Conservation (phyloP, 208 protist genomes). For the Acanthamoeba healyi region DNA sequence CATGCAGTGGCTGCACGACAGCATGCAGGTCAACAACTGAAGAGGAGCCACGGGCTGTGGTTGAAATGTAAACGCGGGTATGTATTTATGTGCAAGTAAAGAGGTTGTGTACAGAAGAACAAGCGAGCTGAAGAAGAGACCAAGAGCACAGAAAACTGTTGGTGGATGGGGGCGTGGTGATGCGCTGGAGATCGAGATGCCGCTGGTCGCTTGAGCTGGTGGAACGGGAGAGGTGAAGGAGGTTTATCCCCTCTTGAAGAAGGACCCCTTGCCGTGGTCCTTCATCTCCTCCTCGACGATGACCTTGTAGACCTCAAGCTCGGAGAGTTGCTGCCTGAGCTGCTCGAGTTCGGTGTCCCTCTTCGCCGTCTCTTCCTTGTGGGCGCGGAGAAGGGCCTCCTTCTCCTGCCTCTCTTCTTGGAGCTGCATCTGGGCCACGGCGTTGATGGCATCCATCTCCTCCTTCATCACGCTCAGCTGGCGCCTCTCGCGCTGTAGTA, state of each 20-base stretch:
- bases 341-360: not conserved
- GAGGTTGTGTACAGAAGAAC: not conserved
- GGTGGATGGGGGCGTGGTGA: too few species aligned
- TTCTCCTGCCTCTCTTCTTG: not conserved
- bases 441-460: not conserved
- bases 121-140: too few species aligned
- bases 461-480: not conserved
- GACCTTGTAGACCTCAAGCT: not conserved
- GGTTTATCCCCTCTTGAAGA: not conserved
- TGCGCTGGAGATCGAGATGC: too few species aligned
- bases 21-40: conserved; percentile 59
- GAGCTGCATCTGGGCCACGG: not conserved
- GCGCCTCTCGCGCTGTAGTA: not conserved
- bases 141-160: too few species aligned
- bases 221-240: too few species aligned
- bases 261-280: not conserved
- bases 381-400: not conserved
- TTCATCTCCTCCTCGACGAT: not conserved
- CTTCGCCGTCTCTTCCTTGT: not conserved
- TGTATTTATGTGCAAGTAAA: not conserved
- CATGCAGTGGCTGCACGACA: conserved; percentile 63
- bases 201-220: too few species aligned
- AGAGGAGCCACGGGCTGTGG: too few species aligned
- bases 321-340: not conserved
- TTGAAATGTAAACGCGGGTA: not conserved